Evolutionary conservation across 768 basidiomycete genomes (phyloP).

Genomic region (Gymnopilus dilepis): DNA sequence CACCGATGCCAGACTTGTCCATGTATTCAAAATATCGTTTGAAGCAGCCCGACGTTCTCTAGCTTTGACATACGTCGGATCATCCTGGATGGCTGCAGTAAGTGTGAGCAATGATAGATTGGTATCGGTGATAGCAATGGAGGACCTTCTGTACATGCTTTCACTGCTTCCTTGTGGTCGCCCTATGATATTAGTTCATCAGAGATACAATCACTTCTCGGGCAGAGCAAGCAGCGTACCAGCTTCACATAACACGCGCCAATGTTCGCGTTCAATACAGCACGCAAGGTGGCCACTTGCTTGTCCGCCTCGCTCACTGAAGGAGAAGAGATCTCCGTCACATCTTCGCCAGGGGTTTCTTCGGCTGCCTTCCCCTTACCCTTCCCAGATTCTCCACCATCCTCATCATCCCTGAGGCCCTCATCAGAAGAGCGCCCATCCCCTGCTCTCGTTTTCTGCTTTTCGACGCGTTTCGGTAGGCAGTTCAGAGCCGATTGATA

Average conservation of each 20-base stretch:
- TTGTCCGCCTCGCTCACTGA: slow-evolving; percentile 25
- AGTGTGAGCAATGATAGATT: background rate
- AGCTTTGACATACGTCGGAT: slow-evolving; percentile 86
- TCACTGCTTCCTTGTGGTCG: slow-evolving; percentile 79
- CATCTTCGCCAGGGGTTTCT: slow-evolving; percentile 6
- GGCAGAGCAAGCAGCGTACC: slow-evolving; percentile 47
- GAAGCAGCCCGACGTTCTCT: slow-evolving; percentile 87
- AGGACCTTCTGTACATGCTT: slow-evolving; percentile 79
- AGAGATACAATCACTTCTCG: slow-evolving; percentile 9
- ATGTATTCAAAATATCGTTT: slow-evolving; percentile 80
- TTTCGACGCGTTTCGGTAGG: slow-evolving; percentile 56
- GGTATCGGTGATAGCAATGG: background rate
- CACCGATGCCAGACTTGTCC: slow-evolving; percentile 82
- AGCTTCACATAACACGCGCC: slow-evolving; percentile 84
- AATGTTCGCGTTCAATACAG: slow-evolving; percentile 85
- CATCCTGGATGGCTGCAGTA: slow-evolving; percentile 76
- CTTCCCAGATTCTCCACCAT: background rate
- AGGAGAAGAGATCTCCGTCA: slow-evolving; percentile 27
- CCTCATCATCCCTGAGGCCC: slow-evolving; percentile 6
- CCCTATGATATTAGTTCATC: slow-evolving; percentile 46
- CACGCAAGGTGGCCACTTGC: slow-evolving; percentile 42
- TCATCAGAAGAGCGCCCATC: background rate
- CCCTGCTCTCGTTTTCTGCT: background rate
- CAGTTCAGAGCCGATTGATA: slow-evolving; percentile 74
- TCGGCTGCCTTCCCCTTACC: slow-evolving; percentile 2